Evolutionary conservation across 2,329 filamentous ascomycete species (phyloP), one percentile per base, ranked within the genome.

Genomic region (Helotiales sp.): DNA sequence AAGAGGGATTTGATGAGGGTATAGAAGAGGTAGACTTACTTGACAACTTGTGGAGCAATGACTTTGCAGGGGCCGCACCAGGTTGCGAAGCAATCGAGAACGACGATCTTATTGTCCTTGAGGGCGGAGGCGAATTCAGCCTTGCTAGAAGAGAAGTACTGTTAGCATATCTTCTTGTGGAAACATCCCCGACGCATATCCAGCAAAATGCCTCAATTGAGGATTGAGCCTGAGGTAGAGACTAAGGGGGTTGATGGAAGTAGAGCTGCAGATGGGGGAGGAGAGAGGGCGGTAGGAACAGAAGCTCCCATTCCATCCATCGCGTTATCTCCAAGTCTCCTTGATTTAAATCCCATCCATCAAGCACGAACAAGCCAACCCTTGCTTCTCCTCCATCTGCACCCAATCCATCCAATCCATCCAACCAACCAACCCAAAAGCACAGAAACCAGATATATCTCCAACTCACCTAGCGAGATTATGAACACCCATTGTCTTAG

Each of bases 41-140:
- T 85, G 74, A 85, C 85, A 66, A 97, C 83, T 70, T 89, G 80
- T 67, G 94, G 95, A 20, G 93, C 88, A 76, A 97, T 96, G 75
- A 89, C 86, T 85, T 94, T 97, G 91, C 95, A 98, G 68, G 95
- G 95, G 68, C 93, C 93, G 84, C 95, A 98, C 94, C 94, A 97
- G 70, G 84, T 88, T 65, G 94, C 94, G 80, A 91, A 93, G 83
- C 89, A 93, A 84, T 98, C 95, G 76, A 98, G 83, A 69, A 97
- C 82, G 74, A 97, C 86, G 71, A 91, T 80, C 62, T 84, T 84
- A 76, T 88, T 83, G 74, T 82, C 76, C 64, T 82, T 78, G 67
- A 90, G 74, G 65, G 85, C 85, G 34, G 79, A 75, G 64, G 86
- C 78, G 79, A 87, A 93, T 32, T 89, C 86, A 26, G 81, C 76